A percentile compares a stretch with the other conserved stretches of the same genome.
Evolutionary conservation across 768 basidiomycete genomes (phyloP).

Genomic region (Suillus sp.): DNA sequence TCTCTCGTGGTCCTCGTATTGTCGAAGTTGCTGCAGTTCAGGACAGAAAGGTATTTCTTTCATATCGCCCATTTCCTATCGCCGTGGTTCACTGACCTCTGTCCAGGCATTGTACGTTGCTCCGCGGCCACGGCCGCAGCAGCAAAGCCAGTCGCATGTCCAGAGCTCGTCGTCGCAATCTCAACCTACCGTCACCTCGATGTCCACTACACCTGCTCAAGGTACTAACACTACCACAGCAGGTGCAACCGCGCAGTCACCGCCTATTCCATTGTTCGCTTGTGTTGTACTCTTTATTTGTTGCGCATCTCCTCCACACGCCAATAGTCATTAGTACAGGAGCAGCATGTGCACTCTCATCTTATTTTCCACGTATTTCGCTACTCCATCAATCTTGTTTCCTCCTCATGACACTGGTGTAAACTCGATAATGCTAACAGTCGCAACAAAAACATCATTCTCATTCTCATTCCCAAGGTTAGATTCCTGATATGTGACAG

Average conservation of each 20-base stretch:
- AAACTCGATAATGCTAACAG: not conserved
- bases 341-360: not conserved
- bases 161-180: too few species aligned
- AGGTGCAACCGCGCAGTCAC: too few species aligned
- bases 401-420: not conserved
- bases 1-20: not conserved
- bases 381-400: not conserved
- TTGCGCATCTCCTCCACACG: too few species aligned
- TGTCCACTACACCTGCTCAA: too few species aligned
- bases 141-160: too few species aligned
- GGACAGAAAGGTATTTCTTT: not conserved
- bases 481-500: too few species aligned
- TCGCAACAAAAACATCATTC: too few species aligned
- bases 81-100: not conserved
- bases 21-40: not conserved
- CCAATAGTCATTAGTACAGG: not conserved
- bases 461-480: too few species aligned
- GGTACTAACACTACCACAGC: too few species aligned
- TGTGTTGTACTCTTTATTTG: too few species aligned
- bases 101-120: not conserved
- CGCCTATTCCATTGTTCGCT: too few species aligned
- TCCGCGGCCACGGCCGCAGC: not conserved
- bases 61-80: not conserved
- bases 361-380: not conserved
- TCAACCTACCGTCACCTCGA: too few species aligned